A percentile compares a stretch with the other conserved stretches of the same genome.
phyloP scores from a whole-genome alignment of 2,329 filamentous ascomycete genomes.

The Xylaria hypoxylon region DNA sequence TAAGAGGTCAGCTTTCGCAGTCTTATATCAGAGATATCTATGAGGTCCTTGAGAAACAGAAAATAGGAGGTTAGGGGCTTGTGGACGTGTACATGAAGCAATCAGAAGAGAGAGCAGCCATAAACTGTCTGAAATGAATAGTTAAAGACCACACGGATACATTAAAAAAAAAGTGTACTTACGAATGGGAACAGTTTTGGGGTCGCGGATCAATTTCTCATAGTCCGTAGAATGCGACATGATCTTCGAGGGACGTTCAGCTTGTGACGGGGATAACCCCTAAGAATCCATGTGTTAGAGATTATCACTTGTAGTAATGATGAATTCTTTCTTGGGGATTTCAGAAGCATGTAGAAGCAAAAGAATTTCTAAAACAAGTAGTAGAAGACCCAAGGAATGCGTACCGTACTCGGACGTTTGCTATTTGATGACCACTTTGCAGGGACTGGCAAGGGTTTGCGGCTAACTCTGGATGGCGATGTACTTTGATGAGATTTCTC shows the following conservation, averaged over 20 bases:
- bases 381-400: not conserved
- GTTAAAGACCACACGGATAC: not conserved
- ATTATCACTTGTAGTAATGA: not conserved
- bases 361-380: not conserved
- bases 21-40: not conserved
- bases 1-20: constrained; percentile 16
- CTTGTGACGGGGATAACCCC: constrained; percentile 37
- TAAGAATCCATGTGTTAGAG: not conserved
- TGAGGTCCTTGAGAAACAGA: not conserved
- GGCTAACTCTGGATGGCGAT: constrained; percentile 21
- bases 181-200: constrained; percentile 60
- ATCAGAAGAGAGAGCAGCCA: not conserved
- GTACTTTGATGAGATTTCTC: not conserved
- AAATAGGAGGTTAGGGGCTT: not conserved
- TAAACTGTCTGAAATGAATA: not conserved
- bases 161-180: constrained; percentile 48
- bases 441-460: constrained; percentile 32
- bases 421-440: constrained; percentile 45
- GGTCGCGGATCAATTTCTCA: constrained; percentile 45
- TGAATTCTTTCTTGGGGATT: too few species aligned
- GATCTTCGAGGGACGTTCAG: constrained; percentile 11
- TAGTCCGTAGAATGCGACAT: constrained; percentile 34
- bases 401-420: constrained; percentile 38
- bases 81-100: not conserved
- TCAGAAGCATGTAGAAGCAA: not conserved